Percentiles rank a stretch among this genome's conserved stretches.
Evolutionary conservation across 2,329 filamentous ascomycete species (phyloP).

Genomic region (Fusarium robinianum): DNA sequence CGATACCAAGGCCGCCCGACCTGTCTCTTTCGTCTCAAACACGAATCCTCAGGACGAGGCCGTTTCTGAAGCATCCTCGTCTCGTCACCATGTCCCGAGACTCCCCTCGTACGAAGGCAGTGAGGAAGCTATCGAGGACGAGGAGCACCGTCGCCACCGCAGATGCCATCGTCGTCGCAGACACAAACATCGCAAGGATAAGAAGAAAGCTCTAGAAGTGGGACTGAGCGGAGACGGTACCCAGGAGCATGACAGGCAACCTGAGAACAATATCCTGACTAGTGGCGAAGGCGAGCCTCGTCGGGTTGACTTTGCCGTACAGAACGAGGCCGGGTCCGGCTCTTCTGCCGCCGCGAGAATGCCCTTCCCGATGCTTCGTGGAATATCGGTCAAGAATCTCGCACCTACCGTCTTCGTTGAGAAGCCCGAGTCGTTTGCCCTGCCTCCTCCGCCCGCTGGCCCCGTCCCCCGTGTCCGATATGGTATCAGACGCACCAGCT

Average conservation of each 20-base stretch:
- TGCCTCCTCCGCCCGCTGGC: conserved; percentile 43
- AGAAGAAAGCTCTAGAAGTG: conserved; percentile 48
- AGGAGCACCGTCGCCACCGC: conserved; percentile 42
- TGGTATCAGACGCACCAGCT: conserved; percentile 74
- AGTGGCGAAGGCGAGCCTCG: conserved; percentile 50
- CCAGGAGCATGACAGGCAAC: conserved; percentile 42
- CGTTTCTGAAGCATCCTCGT: conserved; percentile 45
- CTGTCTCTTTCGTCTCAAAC: conserved; percentile 49
- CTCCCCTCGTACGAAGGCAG: conserved; percentile 45
- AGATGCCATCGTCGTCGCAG: conserved; percentile 45
- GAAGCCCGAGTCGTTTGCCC: conserved; percentile 39
- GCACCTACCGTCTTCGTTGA: conserved; percentile 72
- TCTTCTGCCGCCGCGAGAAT: conserved; percentile 38
- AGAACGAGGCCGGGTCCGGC: conserved; percentile 29
- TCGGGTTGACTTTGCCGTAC: conserved; percentile 62
- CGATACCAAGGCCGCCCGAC: conserved; percentile 41
- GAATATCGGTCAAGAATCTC: conserved; percentile 68
- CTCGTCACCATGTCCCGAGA: conserved; percentile 44
- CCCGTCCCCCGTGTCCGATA: conserved; percentile 62
- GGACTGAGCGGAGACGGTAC: conserved; percentile 29
- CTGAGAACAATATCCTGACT: conserved; percentile 23
- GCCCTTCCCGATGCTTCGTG: conserved; percentile 60
- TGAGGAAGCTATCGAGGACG: conserved; percentile 53
- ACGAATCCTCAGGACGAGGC: conserved; percentile 44
- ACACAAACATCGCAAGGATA: conserved; percentile 47